phyloP scores from a whole-genome alignment of 306 rosid genomes.

The Carpinus fangiana region DNA sequence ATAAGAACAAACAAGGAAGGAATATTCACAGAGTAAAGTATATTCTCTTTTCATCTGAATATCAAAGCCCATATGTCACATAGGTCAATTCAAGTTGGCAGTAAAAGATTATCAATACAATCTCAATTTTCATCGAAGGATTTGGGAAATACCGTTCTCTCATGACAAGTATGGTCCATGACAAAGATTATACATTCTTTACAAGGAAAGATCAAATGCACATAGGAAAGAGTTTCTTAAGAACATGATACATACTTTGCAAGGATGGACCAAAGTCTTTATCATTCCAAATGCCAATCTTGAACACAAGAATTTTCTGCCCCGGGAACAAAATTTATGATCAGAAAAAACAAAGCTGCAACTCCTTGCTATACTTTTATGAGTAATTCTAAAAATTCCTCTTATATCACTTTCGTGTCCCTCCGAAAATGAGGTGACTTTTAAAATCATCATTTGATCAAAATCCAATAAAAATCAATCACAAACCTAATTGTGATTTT shows the following conservation, averaged over 20 bases:
- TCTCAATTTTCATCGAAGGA: neutral
- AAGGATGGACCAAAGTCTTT: conserved; percentile 38
- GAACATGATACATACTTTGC: conserved; percentile 31
- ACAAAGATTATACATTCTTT: neutral
- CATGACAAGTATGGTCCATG: neutral
- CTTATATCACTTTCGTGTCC: too few relatives aligned
- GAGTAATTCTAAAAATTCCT: too few relatives aligned
- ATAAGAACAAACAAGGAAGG: too few relatives aligned
- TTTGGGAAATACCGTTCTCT: neutral
- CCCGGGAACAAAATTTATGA: neutral
- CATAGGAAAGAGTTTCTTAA: neutral
- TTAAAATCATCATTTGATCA: too few relatives aligned
- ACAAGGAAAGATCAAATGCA: neutral
- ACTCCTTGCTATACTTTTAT: neutral
- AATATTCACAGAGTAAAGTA: neutral
- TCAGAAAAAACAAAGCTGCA: neutral
- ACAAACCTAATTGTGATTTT: too few relatives aligned
- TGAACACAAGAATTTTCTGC: neutral
- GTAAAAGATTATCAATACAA: neutral
- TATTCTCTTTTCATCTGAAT: neutral
- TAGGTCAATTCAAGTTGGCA: neutral
- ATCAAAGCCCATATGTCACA: neutral
- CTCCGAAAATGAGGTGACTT: too few relatives aligned
- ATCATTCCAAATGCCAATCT: conserved; percentile 29
- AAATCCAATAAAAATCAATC: too few relatives aligned